Base-by-base conservation (phyloP, 176 grass and related monocot genomes). In the Aegilops sharonensis region DNA sequence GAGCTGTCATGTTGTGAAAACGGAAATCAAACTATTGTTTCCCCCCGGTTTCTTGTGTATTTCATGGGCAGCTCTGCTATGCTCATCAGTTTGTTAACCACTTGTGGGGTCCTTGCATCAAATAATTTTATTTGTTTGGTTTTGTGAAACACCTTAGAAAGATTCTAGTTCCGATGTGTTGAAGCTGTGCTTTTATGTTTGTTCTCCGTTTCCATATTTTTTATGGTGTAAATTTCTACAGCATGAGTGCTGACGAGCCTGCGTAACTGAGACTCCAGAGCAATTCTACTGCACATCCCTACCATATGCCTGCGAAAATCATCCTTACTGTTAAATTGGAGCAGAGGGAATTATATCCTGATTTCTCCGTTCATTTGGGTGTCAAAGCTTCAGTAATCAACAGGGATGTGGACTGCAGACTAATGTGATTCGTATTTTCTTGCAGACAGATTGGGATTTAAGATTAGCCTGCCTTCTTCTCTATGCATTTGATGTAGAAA, bases 381-480 rank as follows among this genome's bases (percentile, higher is more conserved):
- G 18, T 54, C 20, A 59, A 72, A 84, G 35, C n/a, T 63, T 82
- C 17, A 50, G 48, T 11, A 78, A 24, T 82, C 4, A 72, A 34
- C 6, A 76, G 18, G 45, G 52, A 76, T 83, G 9, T 60, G 39
- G 37, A 50, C 67, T 81, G 47, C 47, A 85, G 64, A 31, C 61
- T 77, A 75, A 85, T 77, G n/a, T 82, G 65, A 36, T 66, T 64
- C 73, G 3, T 73, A 45, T 78, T 85, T 39, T 84, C 20, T 78
- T 89, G 89, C 88, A 98, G 96, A 95, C 86, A 20, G 93, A 95
- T 21, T 95, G 92, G 96, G 96, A 98, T 94, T 85, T 95, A 71
- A 91, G 96, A 85, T 87, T 95, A 81, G 93, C 96, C 10, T 98
- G 93, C 57, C 93, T 98, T 81, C 87, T 98, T 89, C 86, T 98